A percentile compares a stretch with the other conserved stretches of the same genome.
These are phyloP conservation scores for Phyllosticta citriasiana DNA, from an alignment of 2,329 filamentous ascomycete species.

Conservation along the genomic window DNA sequence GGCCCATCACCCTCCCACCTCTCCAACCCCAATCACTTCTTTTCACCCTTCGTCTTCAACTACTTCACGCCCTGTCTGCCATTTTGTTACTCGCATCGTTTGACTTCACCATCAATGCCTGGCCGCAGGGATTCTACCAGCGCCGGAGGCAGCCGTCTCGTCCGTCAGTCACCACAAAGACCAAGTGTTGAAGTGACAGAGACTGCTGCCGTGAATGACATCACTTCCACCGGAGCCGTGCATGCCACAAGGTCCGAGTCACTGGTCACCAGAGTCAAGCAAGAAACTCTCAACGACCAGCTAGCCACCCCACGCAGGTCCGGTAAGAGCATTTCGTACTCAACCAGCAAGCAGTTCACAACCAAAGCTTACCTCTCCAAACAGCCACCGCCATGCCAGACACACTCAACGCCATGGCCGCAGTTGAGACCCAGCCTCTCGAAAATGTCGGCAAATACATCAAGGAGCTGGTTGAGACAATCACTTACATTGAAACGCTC, in stretches of 20 bases:
- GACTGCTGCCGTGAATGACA: neutral
- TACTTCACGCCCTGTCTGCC: neutral
- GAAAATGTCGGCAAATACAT: conserved; percentile 20
- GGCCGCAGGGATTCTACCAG: neutral
- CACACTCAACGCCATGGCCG: neutral
- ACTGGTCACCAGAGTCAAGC: neutral
- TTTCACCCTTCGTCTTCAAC: neutral
- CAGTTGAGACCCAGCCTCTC: neutral
- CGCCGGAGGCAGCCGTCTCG: neutral
- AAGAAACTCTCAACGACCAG: neutral
- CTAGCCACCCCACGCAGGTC: neutral
- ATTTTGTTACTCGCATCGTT: neutral
- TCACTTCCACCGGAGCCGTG: neutral
- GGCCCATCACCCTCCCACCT: neutral
- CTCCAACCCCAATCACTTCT: neutral
- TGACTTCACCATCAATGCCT: neutral
- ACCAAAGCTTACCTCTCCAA: no score
- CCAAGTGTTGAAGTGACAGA: neutral
- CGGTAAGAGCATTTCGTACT: neutral
- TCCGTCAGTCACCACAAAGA: neutral
- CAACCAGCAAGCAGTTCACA: no score
- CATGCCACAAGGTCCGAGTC: neutral
- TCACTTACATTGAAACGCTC: conserved; percentile 55
- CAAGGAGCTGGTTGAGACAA: conserved; percentile 54
- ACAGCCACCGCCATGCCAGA: neutral